Evolutionary conservation across 176 grass and related monocot species (phyloP).

Genomic region (Thinopyrum elongatum): DNA sequence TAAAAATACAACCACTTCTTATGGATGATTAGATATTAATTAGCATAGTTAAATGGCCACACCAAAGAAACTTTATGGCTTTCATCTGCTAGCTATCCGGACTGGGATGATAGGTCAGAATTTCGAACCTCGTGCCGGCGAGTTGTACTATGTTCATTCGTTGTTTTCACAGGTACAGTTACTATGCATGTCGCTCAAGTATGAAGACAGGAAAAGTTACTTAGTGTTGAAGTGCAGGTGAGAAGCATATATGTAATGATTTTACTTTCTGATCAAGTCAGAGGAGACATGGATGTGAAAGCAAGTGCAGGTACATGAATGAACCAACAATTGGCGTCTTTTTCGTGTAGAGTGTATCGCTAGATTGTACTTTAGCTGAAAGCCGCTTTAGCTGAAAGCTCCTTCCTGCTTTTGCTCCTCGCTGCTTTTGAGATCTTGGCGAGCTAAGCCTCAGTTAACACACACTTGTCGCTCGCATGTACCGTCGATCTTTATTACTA

Average conservation of each 20-base stretch:
- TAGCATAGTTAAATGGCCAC: neutral
- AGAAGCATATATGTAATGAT: constrained; percentile 34
- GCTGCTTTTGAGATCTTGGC: constrained; percentile 55
- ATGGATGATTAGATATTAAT: too few relatives aligned
- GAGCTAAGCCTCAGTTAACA: constrained; percentile 19
- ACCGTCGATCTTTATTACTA: constrained; percentile 26
- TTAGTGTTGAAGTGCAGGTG: constrained; percentile 14
- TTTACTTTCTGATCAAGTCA: constrained; percentile 54
- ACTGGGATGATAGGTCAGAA: neutral
- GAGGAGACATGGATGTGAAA: constrained; percentile 54
- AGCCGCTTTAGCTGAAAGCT: constrained; percentile 52
- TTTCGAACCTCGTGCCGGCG: neutral
- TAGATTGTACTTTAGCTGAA: constrained; percentile 62
- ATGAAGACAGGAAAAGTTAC: neutral
- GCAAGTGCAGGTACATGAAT: constrained; percentile 49
- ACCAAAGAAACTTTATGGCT: neutral
- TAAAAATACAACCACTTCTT: too few relatives aligned
- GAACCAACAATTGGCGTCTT: constrained; percentile 49
- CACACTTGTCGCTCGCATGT: constrained; percentile 28
- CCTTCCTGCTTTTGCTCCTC: constrained; percentile 36
- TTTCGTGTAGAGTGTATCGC: constrained; percentile 39
- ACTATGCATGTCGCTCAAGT: neutral
- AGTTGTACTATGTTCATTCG: neutral
- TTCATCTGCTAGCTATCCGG: neutral
- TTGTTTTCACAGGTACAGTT: neutral